Evolutionary conservation across 495 filamentous ascomycete genomes (phyloP).

Genomic region (Delitschia confertaspora): DNA sequence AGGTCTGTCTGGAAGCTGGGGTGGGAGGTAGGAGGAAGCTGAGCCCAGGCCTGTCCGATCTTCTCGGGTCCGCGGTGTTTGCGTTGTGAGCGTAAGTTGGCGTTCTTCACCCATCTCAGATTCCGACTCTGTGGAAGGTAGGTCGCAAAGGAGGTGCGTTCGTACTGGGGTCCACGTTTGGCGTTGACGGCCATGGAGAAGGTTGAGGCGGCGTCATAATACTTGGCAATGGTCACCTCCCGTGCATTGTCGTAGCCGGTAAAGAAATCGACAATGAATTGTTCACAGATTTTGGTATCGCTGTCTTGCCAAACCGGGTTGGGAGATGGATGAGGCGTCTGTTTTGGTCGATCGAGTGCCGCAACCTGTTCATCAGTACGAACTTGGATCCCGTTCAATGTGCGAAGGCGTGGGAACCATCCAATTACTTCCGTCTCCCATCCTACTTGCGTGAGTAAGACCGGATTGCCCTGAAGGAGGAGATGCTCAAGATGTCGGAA

Average conservation of each 20-base stretch:
- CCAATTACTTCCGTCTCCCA: conserved; percentile 63
- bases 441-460: conserved; percentile 50
- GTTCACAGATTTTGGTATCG: conserved; percentile 59
- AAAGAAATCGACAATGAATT: conserved; percentile 69
- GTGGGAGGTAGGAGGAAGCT: conserved; percentile 67
- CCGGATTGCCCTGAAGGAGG: conserved; percentile 65
- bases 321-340: conserved; percentile 54
- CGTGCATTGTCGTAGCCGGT: conserved; percentile 66
- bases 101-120: conserved; percentile 56
- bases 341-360: conserved; percentile 34
- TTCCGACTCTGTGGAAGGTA: conserved; percentile 81
- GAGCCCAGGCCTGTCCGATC: conserved; percentile 60
- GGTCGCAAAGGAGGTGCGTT: conserved; percentile 50
- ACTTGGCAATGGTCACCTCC: conserved; percentile 47
- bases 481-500: conserved; percentile 71
- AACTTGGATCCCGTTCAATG: conserved; percentile 61
- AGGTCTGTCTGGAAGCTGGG: conserved; percentile 53
- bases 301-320: conserved; percentile 68
- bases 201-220: conserved; percentile 70
- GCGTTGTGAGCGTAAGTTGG: conserved; percentile 52
- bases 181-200: conserved; percentile 72
- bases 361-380: conserved; percentile 59
- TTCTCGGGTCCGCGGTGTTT: conserved; percentile 52
- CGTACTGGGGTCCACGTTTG: conserved; percentile 33
- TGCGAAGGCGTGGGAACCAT: conserved; percentile 71